These are phyloP conservation scores for Aspergillus aculeatinus DNA, from an alignment of 2,329 filamentous ascomycete genomes.

Conservation along the genomic window DNA sequence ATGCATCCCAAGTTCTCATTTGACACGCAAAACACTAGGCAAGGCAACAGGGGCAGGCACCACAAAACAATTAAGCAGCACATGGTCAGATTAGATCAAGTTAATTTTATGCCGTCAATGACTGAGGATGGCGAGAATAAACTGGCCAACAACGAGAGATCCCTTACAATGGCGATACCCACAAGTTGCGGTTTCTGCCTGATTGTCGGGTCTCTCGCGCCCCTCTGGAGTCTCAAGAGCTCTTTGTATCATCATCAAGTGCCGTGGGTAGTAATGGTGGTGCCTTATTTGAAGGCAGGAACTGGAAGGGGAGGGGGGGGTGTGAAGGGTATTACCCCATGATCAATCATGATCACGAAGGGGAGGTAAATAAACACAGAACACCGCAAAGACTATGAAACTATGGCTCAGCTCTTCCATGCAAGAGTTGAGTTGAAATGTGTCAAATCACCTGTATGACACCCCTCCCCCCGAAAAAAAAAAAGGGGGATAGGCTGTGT, in stretches of 20 bases:
- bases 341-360: not conserved
- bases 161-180: constrained; percentile 22
- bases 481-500: not conserved
- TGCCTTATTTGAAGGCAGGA: not conserved
- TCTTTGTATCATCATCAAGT: constrained; percentile 27
- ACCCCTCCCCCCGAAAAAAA: not conserved
- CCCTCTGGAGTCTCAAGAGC: constrained; percentile 21
- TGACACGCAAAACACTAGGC: not conserved
- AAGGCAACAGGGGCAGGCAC: not conserved
- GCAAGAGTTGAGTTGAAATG: no score
- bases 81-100: constrained; percentile 63
- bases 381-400: not conserved
- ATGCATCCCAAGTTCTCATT: not conserved
- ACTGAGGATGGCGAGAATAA: constrained; percentile 19
- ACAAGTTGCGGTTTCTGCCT: constrained; percentile 20
- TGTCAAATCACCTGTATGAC: not conserved
- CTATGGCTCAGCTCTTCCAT: not conserved
- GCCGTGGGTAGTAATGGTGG: constrained; percentile 8
- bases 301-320: constrained; percentile 1
- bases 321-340: constrained; percentile 1
- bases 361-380: not conserved
- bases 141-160: constrained; percentile 13
- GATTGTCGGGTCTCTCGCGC: constrained; percentile 1
- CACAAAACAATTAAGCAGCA: constrained; percentile 1
- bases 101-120: constrained; percentile 51